Base-by-base conservation (phyloP, 2,329 filamentous ascomycete species). In the Penicillium griseofulvum region DNA sequence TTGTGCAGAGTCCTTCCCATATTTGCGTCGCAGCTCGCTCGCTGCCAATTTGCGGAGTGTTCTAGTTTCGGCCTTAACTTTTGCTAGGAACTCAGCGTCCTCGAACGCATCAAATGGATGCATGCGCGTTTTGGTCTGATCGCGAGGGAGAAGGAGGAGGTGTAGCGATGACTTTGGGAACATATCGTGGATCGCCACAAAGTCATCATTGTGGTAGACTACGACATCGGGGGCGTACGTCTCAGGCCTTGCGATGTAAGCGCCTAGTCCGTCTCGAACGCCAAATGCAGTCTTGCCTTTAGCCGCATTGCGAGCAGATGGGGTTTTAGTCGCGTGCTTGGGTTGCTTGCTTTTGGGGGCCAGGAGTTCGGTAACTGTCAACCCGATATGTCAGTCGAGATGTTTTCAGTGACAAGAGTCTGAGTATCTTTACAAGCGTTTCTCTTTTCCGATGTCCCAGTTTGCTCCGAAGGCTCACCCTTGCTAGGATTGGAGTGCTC, bases 141-240 rank as follows among this genome's bases (percentile, higher is more conserved):
- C 83, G 47, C 92, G 88, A 7, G 92, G 90, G 5, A 97, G 84
- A n/a, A 97, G 83, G 3, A 99, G 88, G 1, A 90, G 81, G 76
- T 99, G 94, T 4, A 97, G 80, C 4, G 83, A 85, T 4, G 89
- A 84, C 74, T 97, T 99, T 9, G 94, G 92, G 69, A 85, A 99
- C 58, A 85, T 78, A 76, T 99, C 94, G 64, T 87, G 82, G 71
- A 97, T 89, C 19, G 86, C 83, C 48, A 92, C 89, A 62, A 88
- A 90, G 57, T 85, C 76, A n/a, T 83, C 78, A 60, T 84, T 83
- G 72, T 86, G 78, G 67, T 85, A 87, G 52, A 94, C 78, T 1
- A 91, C 82, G 9, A 81, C 76, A 26, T 77, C 80, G 5, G 80
- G 62, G 1, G 85, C 81, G 65, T 84, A 87, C 1, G 80, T 77